Percentiles rank a stretch among this genome's conserved stretches.
Evolutionary conservation across 345 rosid species (phyloP).

Genomic region (Dimocarpus longan): DNA sequence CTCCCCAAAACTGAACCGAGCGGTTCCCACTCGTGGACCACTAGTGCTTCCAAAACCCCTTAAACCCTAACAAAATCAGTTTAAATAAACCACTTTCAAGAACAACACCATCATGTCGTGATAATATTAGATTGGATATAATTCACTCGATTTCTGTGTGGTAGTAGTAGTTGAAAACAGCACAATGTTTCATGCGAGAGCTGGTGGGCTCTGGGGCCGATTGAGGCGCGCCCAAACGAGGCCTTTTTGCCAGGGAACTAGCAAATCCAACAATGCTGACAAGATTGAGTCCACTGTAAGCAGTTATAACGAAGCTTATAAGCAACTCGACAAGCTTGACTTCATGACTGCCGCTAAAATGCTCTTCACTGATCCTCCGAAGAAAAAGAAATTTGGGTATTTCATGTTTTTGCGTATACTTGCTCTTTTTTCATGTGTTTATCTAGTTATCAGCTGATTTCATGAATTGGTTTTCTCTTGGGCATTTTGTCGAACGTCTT

Average conservation of each 20-base stretch:
- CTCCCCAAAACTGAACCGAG: too few species aligned
- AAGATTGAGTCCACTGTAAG: slow-evolving; percentile 46
- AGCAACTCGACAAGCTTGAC: slow-evolving; percentile 75
- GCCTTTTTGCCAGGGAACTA: slow-evolving; percentile 31
- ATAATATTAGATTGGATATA: too few species aligned
- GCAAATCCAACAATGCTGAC: slow-evolving; percentile 30
- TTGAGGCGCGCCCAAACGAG: slow-evolving; percentile 25
- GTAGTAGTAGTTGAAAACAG: slow-evolving; percentile 1
- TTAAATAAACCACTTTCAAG: too few species aligned
- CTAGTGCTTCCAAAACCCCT: too few species aligned
- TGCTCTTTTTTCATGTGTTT: too few species aligned
- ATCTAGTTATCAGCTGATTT: too few species aligned
- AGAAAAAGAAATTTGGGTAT: slow-evolving; percentile 81
- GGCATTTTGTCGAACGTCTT: background rate
- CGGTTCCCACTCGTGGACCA: too few species aligned
- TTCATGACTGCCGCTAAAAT: slow-evolving; percentile 78
- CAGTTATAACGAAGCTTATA: slow-evolving; percentile 55
- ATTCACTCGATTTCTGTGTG: too few species aligned
- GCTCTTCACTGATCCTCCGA: slow-evolving; percentile 65
- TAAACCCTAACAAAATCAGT: too few species aligned
- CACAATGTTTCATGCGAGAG: slow-evolving; percentile 51
- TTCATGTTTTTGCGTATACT: background rate
- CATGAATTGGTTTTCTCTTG: background rate
- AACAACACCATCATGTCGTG: too few species aligned
- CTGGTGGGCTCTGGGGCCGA: slow-evolving; percentile 25